A percentile compares a stretch with the other conserved stretches of the same genome.
Conservation (phyloP, 2,329 filamentous ascomycete species). For the Alternaria panax region DNA sequence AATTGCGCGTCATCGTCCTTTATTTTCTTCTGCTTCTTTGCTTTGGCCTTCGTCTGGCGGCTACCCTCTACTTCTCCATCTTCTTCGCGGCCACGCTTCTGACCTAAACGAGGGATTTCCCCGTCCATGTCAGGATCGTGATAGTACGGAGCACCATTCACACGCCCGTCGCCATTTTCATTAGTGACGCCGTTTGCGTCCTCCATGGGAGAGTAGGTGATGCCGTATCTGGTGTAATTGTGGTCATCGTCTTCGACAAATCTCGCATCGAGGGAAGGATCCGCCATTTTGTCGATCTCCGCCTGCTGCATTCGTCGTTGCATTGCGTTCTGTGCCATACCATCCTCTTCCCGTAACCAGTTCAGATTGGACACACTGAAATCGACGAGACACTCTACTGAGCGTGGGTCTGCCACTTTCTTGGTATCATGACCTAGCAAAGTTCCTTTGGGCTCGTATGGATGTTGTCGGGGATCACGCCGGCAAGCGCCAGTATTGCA, state of each 20-base stretch:
- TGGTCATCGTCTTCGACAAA: conserved; percentile 53
- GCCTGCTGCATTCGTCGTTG: conserved; percentile 62
- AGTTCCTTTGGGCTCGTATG: conserved; percentile 87
- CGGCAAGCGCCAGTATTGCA: conserved; percentile 88
- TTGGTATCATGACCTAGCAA: conserved; percentile 90
- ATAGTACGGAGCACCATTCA: conserved; percentile 29
- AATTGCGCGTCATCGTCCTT: conserved; percentile 48
- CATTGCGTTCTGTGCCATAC: conserved; percentile 54
- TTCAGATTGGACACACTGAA: conserved; percentile 87
- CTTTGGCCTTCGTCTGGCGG: conserved; percentile 28
- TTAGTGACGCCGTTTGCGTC: conserved; percentile 36
- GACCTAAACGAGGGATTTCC: conserved; percentile 41
- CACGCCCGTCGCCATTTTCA: conserved; percentile 28
- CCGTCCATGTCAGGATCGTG: conserved; percentile 33
- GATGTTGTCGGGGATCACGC: conserved; percentile 70
- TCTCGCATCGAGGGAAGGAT: conserved; percentile 56
- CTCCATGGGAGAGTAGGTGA: conserved; percentile 52
- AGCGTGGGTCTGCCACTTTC: conserved; percentile 87
- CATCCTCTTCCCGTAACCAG: conserved; percentile 72
- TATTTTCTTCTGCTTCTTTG: conserved; percentile 38
- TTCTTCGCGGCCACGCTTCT: conserved; percentile 41
- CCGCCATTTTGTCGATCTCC: conserved; percentile 58
- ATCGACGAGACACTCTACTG: conserved; percentile 88
- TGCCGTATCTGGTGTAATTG: conserved; percentile 47
- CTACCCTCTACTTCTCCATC: conserved; percentile 37